These are phyloP conservation scores for Buxus sempervirens DNA, from an alignment of 164 flowering plant species.

Conservation along the genomic window DNA sequence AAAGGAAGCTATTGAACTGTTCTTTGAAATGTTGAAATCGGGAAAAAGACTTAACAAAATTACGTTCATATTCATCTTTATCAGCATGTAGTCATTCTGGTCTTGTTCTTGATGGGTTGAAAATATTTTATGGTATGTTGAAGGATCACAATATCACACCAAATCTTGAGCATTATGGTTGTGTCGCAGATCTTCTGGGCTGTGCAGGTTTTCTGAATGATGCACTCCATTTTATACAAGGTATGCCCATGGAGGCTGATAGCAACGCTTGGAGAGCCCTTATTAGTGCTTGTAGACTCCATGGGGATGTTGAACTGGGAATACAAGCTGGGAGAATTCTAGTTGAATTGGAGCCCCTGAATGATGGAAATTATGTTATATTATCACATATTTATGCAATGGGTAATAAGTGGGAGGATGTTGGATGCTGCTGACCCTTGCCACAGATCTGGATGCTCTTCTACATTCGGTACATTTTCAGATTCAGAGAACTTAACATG, in stretches of 20 bases:
- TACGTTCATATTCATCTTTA: conserved; percentile 24
- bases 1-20: conserved; percentile 17
- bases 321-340: conserved; percentile 14
- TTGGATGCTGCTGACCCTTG: too few relatives aligned
- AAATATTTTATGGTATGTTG: conserved; percentile 15
- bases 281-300: conserved; percentile 18
- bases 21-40: conserved; percentile 15
- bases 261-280: conserved; percentile 20
- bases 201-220: conserved; percentile 23
- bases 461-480: too few relatives aligned
- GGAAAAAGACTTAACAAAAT: conserved; percentile 20
- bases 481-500: too few relatives aligned
- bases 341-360: conserved; percentile 18
- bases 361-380: conserved; percentile 25
- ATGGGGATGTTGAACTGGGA: conserved; percentile 21
- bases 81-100: conserved; percentile 26
- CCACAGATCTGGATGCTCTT: too few relatives aligned
- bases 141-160: conserved; percentile 12
- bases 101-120: conserved; percentile 19
- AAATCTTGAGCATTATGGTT: conserved; percentile 22
- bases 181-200: conserved; percentile 27
- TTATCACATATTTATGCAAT: conserved; percentile 22
- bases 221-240: conserved; percentile 16
- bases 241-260: conserved; percentile 23
- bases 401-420: conserved; percentile 21